Evolutionary conservation across 169 alveolate species (phyloP).

Genomic region (Fabrea salina): DNA sequence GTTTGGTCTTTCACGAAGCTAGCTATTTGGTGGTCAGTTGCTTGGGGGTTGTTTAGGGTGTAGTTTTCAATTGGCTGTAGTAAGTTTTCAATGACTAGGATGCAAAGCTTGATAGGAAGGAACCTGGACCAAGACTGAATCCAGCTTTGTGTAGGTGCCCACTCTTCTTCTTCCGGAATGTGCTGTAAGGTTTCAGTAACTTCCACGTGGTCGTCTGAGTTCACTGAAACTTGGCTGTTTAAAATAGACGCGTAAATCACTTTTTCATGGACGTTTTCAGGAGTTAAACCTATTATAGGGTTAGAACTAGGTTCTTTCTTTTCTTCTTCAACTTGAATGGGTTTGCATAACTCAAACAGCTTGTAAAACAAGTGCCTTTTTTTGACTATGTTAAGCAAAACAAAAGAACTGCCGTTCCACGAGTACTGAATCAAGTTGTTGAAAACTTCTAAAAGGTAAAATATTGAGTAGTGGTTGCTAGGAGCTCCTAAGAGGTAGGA

Average conservation of each 20-base stretch:
- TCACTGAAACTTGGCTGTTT: background rate
- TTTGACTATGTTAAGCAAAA: background rate
- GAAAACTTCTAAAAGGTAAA: background rate
- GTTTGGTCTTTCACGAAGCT: background rate
- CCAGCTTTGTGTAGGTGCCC: background rate
- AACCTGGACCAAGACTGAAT: background rate
- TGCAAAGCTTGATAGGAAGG: background rate
- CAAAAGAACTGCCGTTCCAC: background rate
- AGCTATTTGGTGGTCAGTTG: background rate
- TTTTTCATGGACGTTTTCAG: background rate
- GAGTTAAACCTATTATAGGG: background rate
- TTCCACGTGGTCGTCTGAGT: background rate
- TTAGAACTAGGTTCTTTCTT: background rate
- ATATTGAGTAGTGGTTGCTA: background rate
- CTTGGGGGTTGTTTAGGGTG: background rate
- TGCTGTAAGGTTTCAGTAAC: background rate
- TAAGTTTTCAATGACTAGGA: background rate
- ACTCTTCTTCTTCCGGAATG: background rate
- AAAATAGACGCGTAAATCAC: background rate
- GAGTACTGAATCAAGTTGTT: background rate
- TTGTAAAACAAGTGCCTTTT: conserved; percentile 6
- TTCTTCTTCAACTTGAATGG: background rate
- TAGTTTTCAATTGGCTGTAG: background rate
- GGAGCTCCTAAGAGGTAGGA: background rate
- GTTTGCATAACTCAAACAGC: background rate